Conservation (phyloP, 495 filamentous ascomycete species). For the Xylaria longipes region DNA sequence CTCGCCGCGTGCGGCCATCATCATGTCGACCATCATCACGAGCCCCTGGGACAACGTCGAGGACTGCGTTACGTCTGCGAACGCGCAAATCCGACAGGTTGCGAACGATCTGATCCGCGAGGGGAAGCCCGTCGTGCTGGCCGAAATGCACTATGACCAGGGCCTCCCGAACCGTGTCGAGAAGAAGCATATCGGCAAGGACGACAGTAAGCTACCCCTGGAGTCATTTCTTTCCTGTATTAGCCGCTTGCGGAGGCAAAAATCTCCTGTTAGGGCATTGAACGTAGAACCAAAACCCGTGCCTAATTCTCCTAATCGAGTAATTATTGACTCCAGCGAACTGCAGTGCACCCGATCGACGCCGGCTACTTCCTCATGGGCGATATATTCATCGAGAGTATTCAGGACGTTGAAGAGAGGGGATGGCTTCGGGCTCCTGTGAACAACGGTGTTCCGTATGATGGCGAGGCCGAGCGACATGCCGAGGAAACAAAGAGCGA, state of each 20-base stretch:
- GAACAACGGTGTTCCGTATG: conserved; percentile 41
- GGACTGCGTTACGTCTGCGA: conserved; percentile 42
- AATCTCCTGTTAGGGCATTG: too few relatives aligned
- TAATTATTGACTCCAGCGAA: too few relatives aligned
- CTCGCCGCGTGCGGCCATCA: conserved; percentile 38
- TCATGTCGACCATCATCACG: conserved; percentile 36
- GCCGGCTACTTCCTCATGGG: conserved; percentile 56
- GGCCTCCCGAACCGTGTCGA: conserved; percentile 37
- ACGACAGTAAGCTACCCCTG: too few relatives aligned
- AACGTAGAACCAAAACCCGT: too few relatives aligned
- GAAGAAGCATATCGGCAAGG: conserved; percentile 36
- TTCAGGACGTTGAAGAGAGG: conserved; percentile 43
- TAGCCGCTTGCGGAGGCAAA: too few relatives aligned
- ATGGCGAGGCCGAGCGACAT: conserved; percentile 41
- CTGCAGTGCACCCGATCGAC: conserved; percentile 55
- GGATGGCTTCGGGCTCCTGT: conserved; percentile 45
- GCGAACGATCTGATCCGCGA: conserved; percentile 47
- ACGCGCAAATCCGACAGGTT: conserved; percentile 42
- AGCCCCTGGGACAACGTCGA: conserved; percentile 41
- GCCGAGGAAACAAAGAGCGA: conserved; percentile 36
- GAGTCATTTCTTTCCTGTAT: too few relatives aligned
- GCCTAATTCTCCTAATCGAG: too few relatives aligned
- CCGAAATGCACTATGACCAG: conserved; percentile 38
- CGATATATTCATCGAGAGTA: conserved; percentile 49
- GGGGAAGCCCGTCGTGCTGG: conserved; percentile 38